Evolutionary conservation across 208 protist species (phyloP), one percentile per base, ranked within the genome.

Genomic region (Leishmania major): DNA sequence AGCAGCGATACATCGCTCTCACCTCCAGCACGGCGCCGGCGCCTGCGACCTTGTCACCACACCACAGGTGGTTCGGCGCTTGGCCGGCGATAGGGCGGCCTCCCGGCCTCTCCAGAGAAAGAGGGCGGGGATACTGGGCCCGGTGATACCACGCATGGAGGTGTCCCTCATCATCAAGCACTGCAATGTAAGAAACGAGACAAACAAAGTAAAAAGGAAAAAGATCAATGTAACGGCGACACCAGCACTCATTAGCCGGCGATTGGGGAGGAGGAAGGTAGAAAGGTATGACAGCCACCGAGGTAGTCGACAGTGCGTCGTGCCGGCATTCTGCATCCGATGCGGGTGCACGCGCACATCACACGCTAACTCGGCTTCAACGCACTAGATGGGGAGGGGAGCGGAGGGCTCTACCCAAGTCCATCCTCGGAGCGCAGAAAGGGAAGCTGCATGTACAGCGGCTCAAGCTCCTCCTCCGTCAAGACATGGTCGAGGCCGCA

Each of bases 371-470:
- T 35, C 22, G 11, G 28, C 37, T n/a, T 2, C 13, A 25, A 37
- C 22, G 11, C 51, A 64, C 31, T 77, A 17, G 0, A 35, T 45
- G 53, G 51, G 31, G 35, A 22, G 3, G 28, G 17, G 6, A 19
- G 19, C 43, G 13, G 6, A 0, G 13, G 15, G 22, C 10, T 5
- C 57, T 78, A 86, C 49, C 81, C 81, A 78, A 81, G 76, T 1
- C 72, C 78, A 53, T 87, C 88, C 47, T 92, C 85, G 19, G 87
- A 83, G 25, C 92, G 91, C 45, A 97, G 79, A 86, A 97, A 97
- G 15, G 86, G 88, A 43, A 95, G 90, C 84, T 96, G 90, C n/a
- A 70, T 86, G 83, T 96, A 97, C 25, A 97, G 75, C 11, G 94
- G 92, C 78, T 94, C 92, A 1, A 97, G 79, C 47, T 95, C 91